Evolutionary conservation across 768 basidiomycete species (phyloP).

Genomic region (Lactifluus hygrophoroides): DNA sequence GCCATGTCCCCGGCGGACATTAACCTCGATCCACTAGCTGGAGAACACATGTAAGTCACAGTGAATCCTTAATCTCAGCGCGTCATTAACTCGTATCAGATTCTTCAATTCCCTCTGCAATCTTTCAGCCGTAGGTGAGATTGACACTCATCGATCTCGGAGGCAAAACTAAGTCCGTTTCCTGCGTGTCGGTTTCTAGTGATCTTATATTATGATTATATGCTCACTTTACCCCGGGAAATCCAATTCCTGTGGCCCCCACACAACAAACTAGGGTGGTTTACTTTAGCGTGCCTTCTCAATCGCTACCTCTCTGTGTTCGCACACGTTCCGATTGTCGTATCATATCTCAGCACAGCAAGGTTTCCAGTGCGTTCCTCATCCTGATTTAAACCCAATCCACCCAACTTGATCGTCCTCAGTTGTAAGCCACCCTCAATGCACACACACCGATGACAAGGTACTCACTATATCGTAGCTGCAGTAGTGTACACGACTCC

Average conservation of each 20-base stretch:
- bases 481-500: neutral
- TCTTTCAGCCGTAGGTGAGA: constrained; percentile 1
- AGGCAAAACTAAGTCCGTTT: neutral
- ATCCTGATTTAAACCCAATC: neutral
- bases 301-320: constrained; percentile 43
- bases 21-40: neutral
- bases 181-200: constrained; percentile 12
- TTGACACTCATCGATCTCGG: neutral
- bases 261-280: constrained; percentile 29
- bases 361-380: neutral
- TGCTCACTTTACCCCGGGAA: constrained; percentile 29
- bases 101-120: neutral
- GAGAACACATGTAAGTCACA: neutral
- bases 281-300: constrained; percentile 39
- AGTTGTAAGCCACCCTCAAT: constrained; percentile 5
- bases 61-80: neutral
- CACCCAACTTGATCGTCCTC: neutral
- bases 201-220: constrained; percentile 27
- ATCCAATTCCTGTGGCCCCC: constrained; percentile 36
- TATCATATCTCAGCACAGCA: constrained; percentile 17
- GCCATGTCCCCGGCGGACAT: constrained; percentile 1
- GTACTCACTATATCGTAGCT: neutral
- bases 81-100: no score
- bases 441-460: neutral
- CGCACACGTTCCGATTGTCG: constrained; percentile 25